These are phyloP conservation scores for Terana coerulea DNA, from an alignment of 768 basidiomycete species.

Conservation along the genomic window DNA sequence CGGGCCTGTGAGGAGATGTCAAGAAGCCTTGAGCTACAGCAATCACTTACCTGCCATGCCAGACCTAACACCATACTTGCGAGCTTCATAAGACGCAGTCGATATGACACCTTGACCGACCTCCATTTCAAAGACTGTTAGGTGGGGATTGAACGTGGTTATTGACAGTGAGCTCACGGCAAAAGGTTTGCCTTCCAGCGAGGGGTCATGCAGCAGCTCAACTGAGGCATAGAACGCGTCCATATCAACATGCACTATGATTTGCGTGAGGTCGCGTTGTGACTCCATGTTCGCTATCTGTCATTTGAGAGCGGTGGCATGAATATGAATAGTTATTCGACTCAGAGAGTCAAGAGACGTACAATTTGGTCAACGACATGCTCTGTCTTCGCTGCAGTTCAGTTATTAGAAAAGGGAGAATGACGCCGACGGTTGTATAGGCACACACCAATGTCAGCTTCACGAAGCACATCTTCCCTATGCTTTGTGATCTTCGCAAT, in stretches of 20 bases:
- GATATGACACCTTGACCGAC: conserved; percentile 83
- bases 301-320: neutral
- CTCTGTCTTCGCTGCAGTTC: conserved; percentile 52
- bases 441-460: conserved; percentile 51
- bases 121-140: conserved; percentile 26
- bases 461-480: conserved; percentile 54
- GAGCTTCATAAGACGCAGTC: conserved; percentile 91
- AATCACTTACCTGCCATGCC: conserved; percentile 81
- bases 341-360: conserved; percentile 22
- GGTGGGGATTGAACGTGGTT: neutral
- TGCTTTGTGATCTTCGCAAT: conserved; percentile 67
- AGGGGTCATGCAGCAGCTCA: conserved; percentile 63
- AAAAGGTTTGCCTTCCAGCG: conserved; percentile 68
- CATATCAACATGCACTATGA: conserved; percentile 93
- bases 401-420: conserved; percentile 8
- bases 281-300: conserved; percentile 71
- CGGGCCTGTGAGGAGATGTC: neutral
- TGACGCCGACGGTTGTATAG: conserved; percentile 10
- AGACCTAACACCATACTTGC: conserved; percentile 87
- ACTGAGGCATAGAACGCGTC: conserved; percentile 90
- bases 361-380: conserved; percentile 67
- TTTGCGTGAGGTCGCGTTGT: conserved; percentile 74
- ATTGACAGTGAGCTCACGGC: conserved; percentile 41
- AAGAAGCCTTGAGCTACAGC: neutral
- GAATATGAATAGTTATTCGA: neutral